Evolutionary conservation across 1,284 basidiomycete species (phyloP), one percentile per base, ranked within the genome.

Genomic region (Cystobasidiaceae sp.): DNA sequence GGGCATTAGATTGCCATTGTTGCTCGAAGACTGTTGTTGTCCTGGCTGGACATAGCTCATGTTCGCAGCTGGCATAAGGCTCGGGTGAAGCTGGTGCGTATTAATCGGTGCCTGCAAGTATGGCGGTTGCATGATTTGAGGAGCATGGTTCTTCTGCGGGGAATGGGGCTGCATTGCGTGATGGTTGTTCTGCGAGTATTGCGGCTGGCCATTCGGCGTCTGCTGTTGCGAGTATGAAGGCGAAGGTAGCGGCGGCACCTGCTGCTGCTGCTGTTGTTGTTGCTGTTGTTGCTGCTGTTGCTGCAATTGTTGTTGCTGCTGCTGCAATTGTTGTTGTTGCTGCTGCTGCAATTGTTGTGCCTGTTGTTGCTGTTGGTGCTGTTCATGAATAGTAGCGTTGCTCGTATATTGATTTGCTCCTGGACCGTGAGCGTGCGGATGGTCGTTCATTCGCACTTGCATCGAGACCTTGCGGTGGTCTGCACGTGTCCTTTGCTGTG

Each of bases 381-480:
- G 37, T n/a, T n/a, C n/a, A n/a, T n/a, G n/a, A n/a, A n/a, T n/a
- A n/a, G n/a, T n/a, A n/a, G n/a, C n/a, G n/a, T n/a, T n/a, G n/a
- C n/a, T n/a, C n/a, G n/a, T n/a, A n/a, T n/a, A n/a, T n/a, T n/a
- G n/a, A n/a, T n/a, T n/a, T n/a, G n/a, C n/a, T n/a, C n/a, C n/a
- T n/a, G n/a, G n/a, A n/a, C n/a, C n/a, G n/a, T n/a, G n/a, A n/a
- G n/a, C n/a, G n/a, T n/a, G 54, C 6, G 54, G 45, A 44, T 56
- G 54, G 27, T 56, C 54, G 33, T 59, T 51, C 52, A 64, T 45
- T 13, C 61, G 61, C 21, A 64, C 61, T 28, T 64, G 61, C 61
- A 64, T 64, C 15, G 61, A 64, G 15, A 64, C 61, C 43, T 64
- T 64, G 19, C 61, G 51, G 30, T 64, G 61, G 41, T 64, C 61